These are phyloP conservation scores for Piloderma croceum DNA, from an alignment of 768 basidiomycete species.

Conservation along the genomic window DNA sequence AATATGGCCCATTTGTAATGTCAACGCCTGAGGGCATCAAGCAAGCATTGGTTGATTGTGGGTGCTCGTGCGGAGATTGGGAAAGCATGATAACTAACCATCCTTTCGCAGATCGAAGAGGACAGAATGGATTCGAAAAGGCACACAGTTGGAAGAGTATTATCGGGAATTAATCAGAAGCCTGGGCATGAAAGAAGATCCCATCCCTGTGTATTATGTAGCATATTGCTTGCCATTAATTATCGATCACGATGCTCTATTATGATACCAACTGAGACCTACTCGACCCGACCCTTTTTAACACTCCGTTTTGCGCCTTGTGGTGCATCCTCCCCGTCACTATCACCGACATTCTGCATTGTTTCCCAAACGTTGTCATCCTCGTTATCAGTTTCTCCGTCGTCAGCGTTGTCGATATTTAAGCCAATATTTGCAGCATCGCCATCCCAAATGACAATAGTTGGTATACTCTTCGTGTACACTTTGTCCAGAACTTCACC, in stretches of 20 bases:
- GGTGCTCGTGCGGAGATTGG: slow-evolving; percentile 16
- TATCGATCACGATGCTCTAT: not conserved
- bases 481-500: slow-evolving; percentile 59
- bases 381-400: slow-evolving; percentile 32
- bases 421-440: slow-evolving; percentile 6
- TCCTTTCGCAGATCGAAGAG: slow-evolving; percentile 51
- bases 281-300: not conserved
- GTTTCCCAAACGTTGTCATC: slow-evolving; percentile 69
- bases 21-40: slow-evolving; percentile 75
- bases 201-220: not conserved
- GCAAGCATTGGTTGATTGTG: slow-evolving; percentile 78
- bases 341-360: slow-evolving; percentile 50
- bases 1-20: slow-evolving; percentile 88
- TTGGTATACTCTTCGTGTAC: slow-evolving; percentile 59
- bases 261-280: not conserved
- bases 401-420: slow-evolving; percentile 9
- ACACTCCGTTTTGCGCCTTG: not conserved
- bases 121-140: slow-evolving; percentile 86
- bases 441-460: slow-evolving; percentile 59
- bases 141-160: slow-evolving; percentile 83
- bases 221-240: not conserved
- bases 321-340: slow-evolving; percentile 23
- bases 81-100: slow-evolving; percentile 7
- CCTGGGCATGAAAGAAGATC: not conserved
- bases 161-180: slow-evolving; percentile 45